Evolutionary conservation across 208 protist species (phyloP).

Genomic region (Angomonas deanei): DNA sequence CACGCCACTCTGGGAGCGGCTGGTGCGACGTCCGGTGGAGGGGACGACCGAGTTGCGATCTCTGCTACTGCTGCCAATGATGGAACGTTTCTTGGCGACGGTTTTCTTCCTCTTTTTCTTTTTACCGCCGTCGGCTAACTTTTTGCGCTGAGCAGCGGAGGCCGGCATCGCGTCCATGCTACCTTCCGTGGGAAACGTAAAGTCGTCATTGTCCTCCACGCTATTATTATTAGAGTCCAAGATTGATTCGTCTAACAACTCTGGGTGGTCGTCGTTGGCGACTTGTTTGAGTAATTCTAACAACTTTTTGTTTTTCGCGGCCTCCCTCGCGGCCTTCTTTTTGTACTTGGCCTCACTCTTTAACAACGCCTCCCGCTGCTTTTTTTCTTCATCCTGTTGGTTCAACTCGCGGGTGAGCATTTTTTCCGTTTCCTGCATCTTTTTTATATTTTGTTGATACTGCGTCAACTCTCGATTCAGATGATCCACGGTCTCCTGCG

Average conservation of each 20-base stretch:
- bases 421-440: not conserved
- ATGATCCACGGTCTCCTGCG: constrained; percentile 16
- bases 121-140: not conserved
- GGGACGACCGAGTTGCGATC: too few species aligned
- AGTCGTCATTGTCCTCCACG: not conserved
- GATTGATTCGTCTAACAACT: not conserved
- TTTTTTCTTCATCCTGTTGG: constrained; percentile 9
- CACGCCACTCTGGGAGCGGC: not conserved
- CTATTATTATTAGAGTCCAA: not conserved
- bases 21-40: too few species aligned
- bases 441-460: not conserved
- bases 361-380: constrained; percentile 10
- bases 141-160: too few species aligned
- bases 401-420: constrained; percentile 3
- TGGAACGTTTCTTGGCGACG: not conserved
- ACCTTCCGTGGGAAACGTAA: too few species aligned
- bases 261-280: not conserved
- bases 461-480: constrained; percentile 12
- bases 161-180: too few species aligned
- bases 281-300: not conserved
- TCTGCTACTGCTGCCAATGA: too few species aligned
- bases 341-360: constrained; percentile 4
- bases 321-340: constrained; percentile 1
- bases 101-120: not conserved
- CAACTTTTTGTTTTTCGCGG: not conserved